Base-by-base conservation (phyloP, 805 yeast species). In the Schizosaccharomyces japonicus region DNA sequence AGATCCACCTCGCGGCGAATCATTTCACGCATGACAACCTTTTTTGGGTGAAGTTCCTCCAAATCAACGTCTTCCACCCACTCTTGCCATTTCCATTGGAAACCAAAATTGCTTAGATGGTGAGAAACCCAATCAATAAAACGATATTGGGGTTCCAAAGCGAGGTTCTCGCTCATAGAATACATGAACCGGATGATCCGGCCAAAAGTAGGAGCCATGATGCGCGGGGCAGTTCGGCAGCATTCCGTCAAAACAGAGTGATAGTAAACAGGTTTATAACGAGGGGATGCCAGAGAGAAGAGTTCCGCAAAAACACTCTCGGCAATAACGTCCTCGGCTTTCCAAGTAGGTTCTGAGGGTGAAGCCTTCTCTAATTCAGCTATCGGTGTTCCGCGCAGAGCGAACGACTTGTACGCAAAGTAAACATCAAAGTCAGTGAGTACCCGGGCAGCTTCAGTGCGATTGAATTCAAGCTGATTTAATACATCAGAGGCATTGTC, bases 61-160 rank as follows among this genome's bases (percentile, higher is more conserved):
- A 64, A 59, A 31, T 70, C 64, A 8, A 66, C 60, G 5, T 65
- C 61, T 8, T 55, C 60, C 26, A 70, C 73, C 98, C 98, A 90
- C 60, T 85, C 96, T 52, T 73, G 75, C 98, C 98, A 90, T 58
- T 84, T 83, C 99, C 99, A 90, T 32, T 85, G 81, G 63, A 82
- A 90, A 49, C 80, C 84, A 61, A 87, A 90, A 59, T 87, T 90
- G 56, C 93, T 80, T 60, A 90, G 72, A 62, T 90, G 98, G 49
- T 81, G 77, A 1, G 93, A 70, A 66, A 92, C 77, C 96, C 96
- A 90, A 61, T 80, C 87, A 55, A 82, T 66, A 53, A 73, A 80
- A 50, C 85, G 67, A 50, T 73, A 68, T 52, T 76, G 71, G 48
- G 81, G 64, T 60, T 84, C 95, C 55, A 75, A 75, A 58, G 87